Evolutionary conservation across 208 protist species (phyloP).

Genomic region (Porcisia deanei): DNA sequence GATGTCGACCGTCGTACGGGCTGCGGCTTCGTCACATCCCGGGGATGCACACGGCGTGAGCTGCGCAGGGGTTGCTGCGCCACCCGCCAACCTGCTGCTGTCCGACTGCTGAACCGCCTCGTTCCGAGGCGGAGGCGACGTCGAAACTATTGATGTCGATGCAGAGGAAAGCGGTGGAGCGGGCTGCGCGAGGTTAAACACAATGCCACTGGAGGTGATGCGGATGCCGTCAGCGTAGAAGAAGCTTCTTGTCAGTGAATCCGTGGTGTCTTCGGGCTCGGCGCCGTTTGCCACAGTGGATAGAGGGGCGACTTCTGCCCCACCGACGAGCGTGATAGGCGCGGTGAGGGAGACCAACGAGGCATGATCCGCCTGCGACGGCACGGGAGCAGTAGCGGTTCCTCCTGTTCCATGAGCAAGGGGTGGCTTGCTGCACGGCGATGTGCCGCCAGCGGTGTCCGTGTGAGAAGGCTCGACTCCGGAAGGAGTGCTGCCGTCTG

Average conservation of each 20-base stretch:
- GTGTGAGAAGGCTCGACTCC: neutral
- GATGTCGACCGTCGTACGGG: constrained; percentile 1
- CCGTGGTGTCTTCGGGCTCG: neutral
- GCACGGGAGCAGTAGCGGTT: neutral
- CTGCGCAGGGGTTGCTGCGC: no score
- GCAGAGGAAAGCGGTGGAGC: neutral
- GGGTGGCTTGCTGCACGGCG: neutral
- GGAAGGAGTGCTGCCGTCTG: neutral
- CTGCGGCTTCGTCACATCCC: neutral
- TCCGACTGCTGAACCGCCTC: neutral
- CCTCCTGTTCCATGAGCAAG: neutral
- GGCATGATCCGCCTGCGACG: neutral
- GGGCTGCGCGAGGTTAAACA: constrained; percentile 20
- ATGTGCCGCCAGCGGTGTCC: neutral
- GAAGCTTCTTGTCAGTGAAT: constrained; percentile 2
- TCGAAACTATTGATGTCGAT: no score
- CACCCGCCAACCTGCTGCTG: neutral
- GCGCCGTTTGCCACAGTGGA: neutral
- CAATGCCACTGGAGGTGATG: constrained; percentile 29
- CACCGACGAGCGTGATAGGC: neutral
- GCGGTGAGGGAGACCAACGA: neutral
- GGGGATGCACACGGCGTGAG: neutral
- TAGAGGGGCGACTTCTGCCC: neutral
- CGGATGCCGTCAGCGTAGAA: constrained; percentile 25
- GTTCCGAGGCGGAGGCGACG: neutral